Percentiles rank a stretch among this genome's conserved stretches.
Evolutionary conservation across 148 eudicot genomes (phyloP).

Genomic region (Arctostaphylos glauca): DNA sequence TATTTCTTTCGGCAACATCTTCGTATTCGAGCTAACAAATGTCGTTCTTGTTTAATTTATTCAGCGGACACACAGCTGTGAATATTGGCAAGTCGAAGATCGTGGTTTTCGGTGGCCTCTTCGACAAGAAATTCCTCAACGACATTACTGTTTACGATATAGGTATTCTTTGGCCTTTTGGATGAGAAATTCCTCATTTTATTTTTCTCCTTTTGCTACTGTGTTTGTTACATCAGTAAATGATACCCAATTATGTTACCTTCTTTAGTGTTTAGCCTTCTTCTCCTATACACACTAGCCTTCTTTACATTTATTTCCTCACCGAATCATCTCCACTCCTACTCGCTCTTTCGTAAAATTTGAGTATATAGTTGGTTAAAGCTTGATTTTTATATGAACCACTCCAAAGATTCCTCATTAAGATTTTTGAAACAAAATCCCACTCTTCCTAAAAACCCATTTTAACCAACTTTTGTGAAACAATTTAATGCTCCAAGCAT

Average conservation of each 20-base stretch:
- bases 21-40: too few species aligned
- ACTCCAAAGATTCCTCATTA: too few species aligned
- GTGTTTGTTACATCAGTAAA: background rate
- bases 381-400: too few species aligned
- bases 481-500: too few species aligned
- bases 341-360: too few species aligned
- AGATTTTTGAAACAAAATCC: too few species aligned
- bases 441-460: too few species aligned
- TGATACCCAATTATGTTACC: background rate
- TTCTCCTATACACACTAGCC: background rate
- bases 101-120: conserved; percentile 79
- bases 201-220: background rate
- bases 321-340: too few species aligned
- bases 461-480: too few species aligned
- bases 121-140: conserved; percentile 77
- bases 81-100: conserved; percentile 82
- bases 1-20: background rate
- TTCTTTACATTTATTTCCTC: background rate
- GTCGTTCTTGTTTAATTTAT: background rate
- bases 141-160: conserved; percentile 76
- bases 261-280: background rate
- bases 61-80: conserved; percentile 92
- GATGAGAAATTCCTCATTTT: too few species aligned
- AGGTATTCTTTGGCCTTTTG: conserved; percentile 35
- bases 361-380: too few species aligned